Conservation (phyloP, 352 stramenopile species). For the Hyaloperonospora brassicae region DNA sequence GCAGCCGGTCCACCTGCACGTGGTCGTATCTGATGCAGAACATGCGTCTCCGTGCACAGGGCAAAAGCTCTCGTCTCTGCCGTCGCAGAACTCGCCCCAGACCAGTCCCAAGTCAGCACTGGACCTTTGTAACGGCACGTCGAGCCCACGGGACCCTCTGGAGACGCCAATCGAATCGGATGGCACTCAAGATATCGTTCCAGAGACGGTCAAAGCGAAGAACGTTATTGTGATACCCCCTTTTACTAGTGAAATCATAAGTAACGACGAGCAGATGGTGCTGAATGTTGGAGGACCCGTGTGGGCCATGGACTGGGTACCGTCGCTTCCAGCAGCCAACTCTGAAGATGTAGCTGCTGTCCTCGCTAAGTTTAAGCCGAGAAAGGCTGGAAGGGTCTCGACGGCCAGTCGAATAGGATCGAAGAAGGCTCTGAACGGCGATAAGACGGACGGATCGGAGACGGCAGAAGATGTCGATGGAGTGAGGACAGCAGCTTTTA, state of each 20-base stretch:
- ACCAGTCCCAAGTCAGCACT: constrained; percentile 1
- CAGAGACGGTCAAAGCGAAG: not conserved
- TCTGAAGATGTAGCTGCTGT: constrained; percentile 4
- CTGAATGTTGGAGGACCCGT: constrained; percentile 67
- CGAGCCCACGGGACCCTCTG: not conserved
- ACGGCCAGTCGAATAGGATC: constrained; percentile 3
- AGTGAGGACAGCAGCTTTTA: constrained; percentile 12
- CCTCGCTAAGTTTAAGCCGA: constrained; percentile 6
- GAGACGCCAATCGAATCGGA: constrained; percentile 8
- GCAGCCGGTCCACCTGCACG: constrained; percentile 38
- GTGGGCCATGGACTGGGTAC: constrained; percentile 79
- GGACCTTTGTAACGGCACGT: constrained; percentile 2
- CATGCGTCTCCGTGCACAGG: not conserved
- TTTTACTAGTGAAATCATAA: constrained; percentile 39
- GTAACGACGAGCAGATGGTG: constrained; percentile 29
- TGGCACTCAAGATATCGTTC: not conserved
- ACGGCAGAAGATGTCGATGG: not conserved
- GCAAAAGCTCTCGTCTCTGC: constrained; percentile 8
- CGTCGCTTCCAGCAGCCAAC: constrained; percentile 15
- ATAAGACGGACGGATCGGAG: constrained; percentile 33
- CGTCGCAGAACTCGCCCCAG: constrained; percentile 8
- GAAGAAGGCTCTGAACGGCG: constrained; percentile 12
- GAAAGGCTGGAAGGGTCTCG: constrained; percentile 13
- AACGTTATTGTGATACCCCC: constrained; percentile 33
- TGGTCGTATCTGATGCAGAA: constrained; percentile 7